Percentiles rank a stretch among this genome's conserved stretches.
phyloP scores from a whole-genome alignment of 2,329 filamentous ascomycete genomes.

The Curvularia lunata region DNA sequence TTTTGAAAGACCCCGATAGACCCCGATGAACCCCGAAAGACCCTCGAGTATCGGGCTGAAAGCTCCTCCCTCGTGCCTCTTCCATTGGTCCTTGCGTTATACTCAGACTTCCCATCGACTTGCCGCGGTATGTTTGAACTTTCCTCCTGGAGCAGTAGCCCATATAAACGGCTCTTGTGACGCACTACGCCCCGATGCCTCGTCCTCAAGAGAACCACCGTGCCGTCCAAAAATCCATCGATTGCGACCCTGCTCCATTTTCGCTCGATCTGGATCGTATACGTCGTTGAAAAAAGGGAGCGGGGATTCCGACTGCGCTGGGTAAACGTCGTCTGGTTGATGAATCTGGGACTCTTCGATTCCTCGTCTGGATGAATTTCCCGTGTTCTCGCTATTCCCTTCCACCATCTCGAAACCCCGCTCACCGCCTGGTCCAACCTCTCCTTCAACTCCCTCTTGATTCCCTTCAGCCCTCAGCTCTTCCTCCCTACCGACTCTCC shows the following conservation, averaged over 20 bases:
- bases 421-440: neutral
- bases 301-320: neutral
- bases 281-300: neutral
- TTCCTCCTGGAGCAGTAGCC: neutral
- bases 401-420: neutral
- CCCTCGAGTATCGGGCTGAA: neutral
- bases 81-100: neutral
- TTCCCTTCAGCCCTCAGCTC: neutral
- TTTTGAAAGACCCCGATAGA: neutral
- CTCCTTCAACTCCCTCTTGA: neutral
- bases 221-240: neutral
- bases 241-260: neutral
- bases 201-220: neutral
- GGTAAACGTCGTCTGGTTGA: neutral
- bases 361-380: neutral
- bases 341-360: neutral
- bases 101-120: neutral
- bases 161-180: neutral
- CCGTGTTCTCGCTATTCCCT: neutral
- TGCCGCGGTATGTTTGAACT: neutral
- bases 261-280: neutral
- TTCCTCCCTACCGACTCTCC: neutral
- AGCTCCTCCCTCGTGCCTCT: neutral
- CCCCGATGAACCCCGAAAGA: neutral
- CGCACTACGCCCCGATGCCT: neutral